Evolutionary conservation across 2,329 filamentous ascomycete species (phyloP).

Genomic region (Talaromyces islandicus): DNA sequence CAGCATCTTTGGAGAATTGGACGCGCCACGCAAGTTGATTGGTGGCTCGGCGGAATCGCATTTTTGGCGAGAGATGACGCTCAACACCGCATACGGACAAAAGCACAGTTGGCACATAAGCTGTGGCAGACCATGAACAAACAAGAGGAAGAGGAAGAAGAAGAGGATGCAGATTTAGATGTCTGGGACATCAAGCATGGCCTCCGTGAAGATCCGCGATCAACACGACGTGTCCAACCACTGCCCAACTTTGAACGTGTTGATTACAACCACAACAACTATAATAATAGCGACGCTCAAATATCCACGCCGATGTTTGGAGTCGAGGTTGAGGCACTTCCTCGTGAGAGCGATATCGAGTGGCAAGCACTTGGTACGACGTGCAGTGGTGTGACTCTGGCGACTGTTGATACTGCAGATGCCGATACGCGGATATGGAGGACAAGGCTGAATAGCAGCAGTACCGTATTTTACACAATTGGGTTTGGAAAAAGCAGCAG

Average conservation of each 20-base stretch:
- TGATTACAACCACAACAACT: too few relatives aligned
- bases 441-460: slow-evolving; percentile 18
- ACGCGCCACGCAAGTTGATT: slow-evolving; percentile 61
- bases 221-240: slow-evolving; percentile 15
- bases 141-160: slow-evolving; percentile 33
- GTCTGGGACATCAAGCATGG: slow-evolving; percentile 52
- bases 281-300: neutral
- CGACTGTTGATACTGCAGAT: slow-evolving; percentile 10
- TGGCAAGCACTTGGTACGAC: slow-evolving; percentile 69
- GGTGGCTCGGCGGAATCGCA: slow-evolving; percentile 70
- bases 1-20: slow-evolving; percentile 89
- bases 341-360: slow-evolving; percentile 68
- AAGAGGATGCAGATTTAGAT: slow-evolving; percentile 44
- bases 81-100: slow-evolving; percentile 21
- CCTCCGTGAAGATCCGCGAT: slow-evolving; percentile 43
- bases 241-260: slow-evolving; percentile 23
- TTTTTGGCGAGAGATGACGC: slow-evolving; percentile 54
- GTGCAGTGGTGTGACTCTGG: slow-evolving; percentile 23
- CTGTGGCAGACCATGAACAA: slow-evolving; percentile 42
- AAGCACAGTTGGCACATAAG: slow-evolving; percentile 33
- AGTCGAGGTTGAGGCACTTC: slow-evolving; percentile 70
- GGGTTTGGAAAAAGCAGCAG: slow-evolving; percentile 20
- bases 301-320: slow-evolving; percentile 66
- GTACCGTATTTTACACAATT: slow-evolving; percentile 22
- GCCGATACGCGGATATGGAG: slow-evolving; percentile 13